Evolutionary conservation across 768 basidiomycete genomes (phyloP).

Genomic region (Macrocybe gigantea): DNA sequence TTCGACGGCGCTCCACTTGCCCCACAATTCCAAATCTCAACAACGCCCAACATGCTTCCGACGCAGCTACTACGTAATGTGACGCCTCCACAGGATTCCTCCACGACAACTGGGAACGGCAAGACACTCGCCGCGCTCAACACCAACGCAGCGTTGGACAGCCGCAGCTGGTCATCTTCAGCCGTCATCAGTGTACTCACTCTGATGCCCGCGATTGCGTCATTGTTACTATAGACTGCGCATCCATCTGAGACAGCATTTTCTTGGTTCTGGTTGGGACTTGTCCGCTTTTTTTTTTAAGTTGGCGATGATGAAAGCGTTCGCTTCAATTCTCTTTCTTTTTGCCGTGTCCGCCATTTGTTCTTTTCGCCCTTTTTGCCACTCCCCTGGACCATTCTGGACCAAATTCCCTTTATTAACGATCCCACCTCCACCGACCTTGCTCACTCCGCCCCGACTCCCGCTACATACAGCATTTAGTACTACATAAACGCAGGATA

Average conservation of each 20-base stretch:
- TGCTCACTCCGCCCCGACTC: constrained; percentile 2
- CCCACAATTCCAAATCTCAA: constrained; percentile 61
- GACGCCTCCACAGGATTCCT: too few relatives aligned
- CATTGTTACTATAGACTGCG: constrained; percentile 25
- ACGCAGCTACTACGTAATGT: constrained; percentile 59
- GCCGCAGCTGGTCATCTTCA: constrained; percentile 4
- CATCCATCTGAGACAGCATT: background rate
- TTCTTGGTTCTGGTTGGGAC: constrained; percentile 6
- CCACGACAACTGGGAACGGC: constrained; percentile 11
- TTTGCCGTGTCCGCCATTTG: constrained; percentile 10
- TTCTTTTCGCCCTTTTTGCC: constrained; percentile 9
- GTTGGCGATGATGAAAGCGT: constrained; percentile 7
- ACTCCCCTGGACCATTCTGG: constrained; percentile 9
- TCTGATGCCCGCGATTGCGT: constrained; percentile 19
- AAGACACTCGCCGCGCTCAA: constrained; percentile 15
- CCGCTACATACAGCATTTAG: background rate
- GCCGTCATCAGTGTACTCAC: constrained; percentile 22
- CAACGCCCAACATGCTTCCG: constrained; percentile 84
- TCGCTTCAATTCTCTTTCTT: background rate
- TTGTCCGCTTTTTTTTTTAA: constrained; percentile 1
- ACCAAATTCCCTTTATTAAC: constrained; percentile 7
- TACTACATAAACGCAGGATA: too few relatives aligned
- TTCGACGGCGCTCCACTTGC: constrained; percentile 75
- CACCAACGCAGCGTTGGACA: constrained; percentile 18
- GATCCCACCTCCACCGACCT: constrained; percentile 1